Percentiles rank a stretch among this genome's conserved stretches.
Conservation (phyloP, 2,329 filamentous ascomycete species). For the Pseudogymnoascus sp. region DNA sequence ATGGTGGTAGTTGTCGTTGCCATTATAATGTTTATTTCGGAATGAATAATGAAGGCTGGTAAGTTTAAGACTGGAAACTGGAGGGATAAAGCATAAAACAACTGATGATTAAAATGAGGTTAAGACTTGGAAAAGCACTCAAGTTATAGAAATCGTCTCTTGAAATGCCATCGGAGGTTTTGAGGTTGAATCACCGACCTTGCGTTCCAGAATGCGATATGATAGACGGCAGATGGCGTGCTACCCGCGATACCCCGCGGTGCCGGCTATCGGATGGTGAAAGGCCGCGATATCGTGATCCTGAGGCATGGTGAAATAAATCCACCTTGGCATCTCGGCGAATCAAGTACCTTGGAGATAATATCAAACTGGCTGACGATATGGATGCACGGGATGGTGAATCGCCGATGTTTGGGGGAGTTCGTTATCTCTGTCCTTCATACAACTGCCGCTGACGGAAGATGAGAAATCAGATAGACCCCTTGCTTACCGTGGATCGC, state of each 20-base stretch:
- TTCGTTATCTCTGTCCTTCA: not conserved
- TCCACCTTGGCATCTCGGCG: not conserved
- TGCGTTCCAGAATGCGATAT: not conserved
- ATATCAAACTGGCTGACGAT: not conserved
- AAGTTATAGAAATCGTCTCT: not conserved
- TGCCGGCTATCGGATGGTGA: not conserved
- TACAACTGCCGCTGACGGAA: not conserved
- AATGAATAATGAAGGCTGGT: not conserved
- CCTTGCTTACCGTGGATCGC: not conserved
- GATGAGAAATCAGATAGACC: not conserved
- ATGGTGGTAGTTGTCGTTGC: not conserved
- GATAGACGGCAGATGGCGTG: not conserved
- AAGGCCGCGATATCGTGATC: not conserved
- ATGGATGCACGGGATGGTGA: constrained; percentile 2
- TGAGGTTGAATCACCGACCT: not conserved
- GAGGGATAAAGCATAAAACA: not conserved
- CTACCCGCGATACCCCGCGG: not conserved
- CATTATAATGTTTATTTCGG: not conserved
- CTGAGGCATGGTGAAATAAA: not conserved
- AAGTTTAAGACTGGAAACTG: not conserved
- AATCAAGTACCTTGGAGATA: not conserved
- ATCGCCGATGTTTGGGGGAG: not conserved
- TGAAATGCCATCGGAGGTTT: not conserved
- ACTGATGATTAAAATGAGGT: not conserved
- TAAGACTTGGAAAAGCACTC: not conserved